Base-by-base conservation (phyloP, 495 filamentous ascomycete genomes). In the Cercophora sp. region DNA sequence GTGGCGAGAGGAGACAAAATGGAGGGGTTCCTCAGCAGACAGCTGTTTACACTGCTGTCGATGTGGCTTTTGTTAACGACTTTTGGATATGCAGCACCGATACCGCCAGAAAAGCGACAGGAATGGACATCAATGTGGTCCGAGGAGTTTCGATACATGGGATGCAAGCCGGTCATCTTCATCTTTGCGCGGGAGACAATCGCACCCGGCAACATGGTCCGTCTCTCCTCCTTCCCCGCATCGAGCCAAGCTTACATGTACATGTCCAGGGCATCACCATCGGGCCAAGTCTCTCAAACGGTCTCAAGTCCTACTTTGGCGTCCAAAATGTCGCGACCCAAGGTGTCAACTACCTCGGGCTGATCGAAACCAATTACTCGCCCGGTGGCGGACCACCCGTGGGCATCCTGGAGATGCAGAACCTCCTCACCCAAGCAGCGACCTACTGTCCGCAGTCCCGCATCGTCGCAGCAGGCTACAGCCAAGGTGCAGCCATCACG, bases 301-400 rank as follows among this genome's bases (percentile, higher is more conserved):
- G 40, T 22, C 40, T 43, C 40, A 43, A 43, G 11, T 18, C 40
- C 2, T 43, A 43, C 20, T 43, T 25, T 11, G 40, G 40, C 40
- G 40, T 22, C 3, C 16, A 43, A n/a, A 43, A 43, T 22, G 40
- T 43, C 19, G 40, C 22, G 5, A 43, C 16, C 25, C 19, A 43
- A 43, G 40, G 40, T 5, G 40, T 43, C 22, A 43, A 43, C 40
- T 43, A 43, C 40, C 20, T 43, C 20, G 40, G 40, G 19, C 40
- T 43, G 13, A 23, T 25, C n/a, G 40, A 43, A 15, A 43, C 40
- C 20, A 43, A 43, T n/a, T 43, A 22, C 13, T 23, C 23, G 19
- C 19, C 40, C n/a, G 40, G 40, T 22, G 40, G 40, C 40, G 40
- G 40, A 10, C 40, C 40, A n/a, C 40, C 40, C 3, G 15, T 22